Conservation (phyloP, 176 grass and related monocot genomes). For the Poa annua region DNA sequence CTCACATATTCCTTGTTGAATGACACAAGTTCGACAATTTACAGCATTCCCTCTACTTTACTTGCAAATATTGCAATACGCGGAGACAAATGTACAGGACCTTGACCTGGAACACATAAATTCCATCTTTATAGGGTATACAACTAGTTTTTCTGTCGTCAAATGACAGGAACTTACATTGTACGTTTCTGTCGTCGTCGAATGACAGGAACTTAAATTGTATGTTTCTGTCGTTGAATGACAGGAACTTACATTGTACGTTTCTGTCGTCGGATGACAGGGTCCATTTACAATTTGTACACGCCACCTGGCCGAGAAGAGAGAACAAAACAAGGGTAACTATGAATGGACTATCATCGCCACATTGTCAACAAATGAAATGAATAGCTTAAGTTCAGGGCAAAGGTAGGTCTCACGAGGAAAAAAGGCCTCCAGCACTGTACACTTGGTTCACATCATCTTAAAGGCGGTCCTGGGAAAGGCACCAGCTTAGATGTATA, state of each 20-base stretch:
- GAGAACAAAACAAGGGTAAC: background rate
- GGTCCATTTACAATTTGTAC: constrained; percentile 47
- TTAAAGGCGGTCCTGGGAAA: constrained; percentile 37
- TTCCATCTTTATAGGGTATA: constrained; percentile 19
- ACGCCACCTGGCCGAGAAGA: background rate
- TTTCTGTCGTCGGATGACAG: background rate
- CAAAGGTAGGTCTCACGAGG: background rate
- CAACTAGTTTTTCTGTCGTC: background rate
- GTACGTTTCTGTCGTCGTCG: no score
- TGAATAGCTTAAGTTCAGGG: constrained; percentile 39
- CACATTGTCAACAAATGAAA: constrained; percentile 54
- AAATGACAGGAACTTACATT: no score
- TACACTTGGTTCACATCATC: constrained; percentile 41
- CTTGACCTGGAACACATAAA: background rate
- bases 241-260: background rate
- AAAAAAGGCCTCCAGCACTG: constrained; percentile 23
- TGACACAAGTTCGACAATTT: background rate
- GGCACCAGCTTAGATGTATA: constrained; percentile 11
- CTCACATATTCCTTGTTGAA: no score
- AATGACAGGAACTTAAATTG: no score
- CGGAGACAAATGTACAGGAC: background rate
- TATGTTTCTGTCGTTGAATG: no score
- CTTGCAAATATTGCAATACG: background rate
- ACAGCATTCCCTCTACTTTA: background rate
- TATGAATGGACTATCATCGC: constrained; percentile 39